Conservation (phyloP, 805 yeast genomes). For the Diddensiella transvaalensis region DNA sequence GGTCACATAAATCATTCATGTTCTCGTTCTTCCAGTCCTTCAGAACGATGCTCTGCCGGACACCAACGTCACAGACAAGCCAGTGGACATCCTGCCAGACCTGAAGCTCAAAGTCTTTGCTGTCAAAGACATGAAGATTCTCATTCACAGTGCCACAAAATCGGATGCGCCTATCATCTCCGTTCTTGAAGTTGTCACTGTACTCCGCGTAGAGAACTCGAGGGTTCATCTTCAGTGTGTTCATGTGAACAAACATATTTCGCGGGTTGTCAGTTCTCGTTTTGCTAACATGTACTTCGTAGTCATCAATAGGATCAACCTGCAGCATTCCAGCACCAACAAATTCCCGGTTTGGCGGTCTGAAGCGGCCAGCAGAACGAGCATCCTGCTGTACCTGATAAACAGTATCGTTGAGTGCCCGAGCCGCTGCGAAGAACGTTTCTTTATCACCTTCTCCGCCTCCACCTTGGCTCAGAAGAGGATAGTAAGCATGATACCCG, state of each 20-base stretch:
- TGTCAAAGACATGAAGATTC: conserved; percentile 7
- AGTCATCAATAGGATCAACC: conserved; percentile 64
- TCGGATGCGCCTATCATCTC: conserved; percentile 46
- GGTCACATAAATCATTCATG: conserved; percentile 8
- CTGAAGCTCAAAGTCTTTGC: conserved; percentile 21
- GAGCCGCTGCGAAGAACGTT: conserved; percentile 69
- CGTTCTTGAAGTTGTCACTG: conserved; percentile 39
- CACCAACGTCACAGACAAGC: conserved; percentile 21
- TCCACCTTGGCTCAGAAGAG: conserved; percentile 55
- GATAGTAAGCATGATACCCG: conserved; percentile 60
- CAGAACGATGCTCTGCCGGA: conserved; percentile 4
- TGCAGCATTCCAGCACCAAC: conserved; percentile 75
- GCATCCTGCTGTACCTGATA: conserved; percentile 47
- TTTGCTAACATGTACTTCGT: conserved; percentile 21
- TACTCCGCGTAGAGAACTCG: conserved; percentile 43
- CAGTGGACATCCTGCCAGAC: conserved; percentile 23
- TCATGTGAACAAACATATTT: conserved; percentile 56
- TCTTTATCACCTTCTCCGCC: conserved; percentile 85
- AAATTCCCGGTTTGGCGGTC: conserved; percentile 35
- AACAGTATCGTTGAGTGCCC: conserved; percentile 53
- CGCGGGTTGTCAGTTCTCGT: conserved; percentile 14
- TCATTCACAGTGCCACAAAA: conserved; percentile 48
- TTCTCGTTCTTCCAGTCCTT: conserved; percentile 17
- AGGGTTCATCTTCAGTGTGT: conserved; percentile 65
- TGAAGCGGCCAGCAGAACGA: conserved; percentile 37